Conservation (phyloP, 805 yeast genomes). For the Myxozyma vanderwaltii region DNA sequence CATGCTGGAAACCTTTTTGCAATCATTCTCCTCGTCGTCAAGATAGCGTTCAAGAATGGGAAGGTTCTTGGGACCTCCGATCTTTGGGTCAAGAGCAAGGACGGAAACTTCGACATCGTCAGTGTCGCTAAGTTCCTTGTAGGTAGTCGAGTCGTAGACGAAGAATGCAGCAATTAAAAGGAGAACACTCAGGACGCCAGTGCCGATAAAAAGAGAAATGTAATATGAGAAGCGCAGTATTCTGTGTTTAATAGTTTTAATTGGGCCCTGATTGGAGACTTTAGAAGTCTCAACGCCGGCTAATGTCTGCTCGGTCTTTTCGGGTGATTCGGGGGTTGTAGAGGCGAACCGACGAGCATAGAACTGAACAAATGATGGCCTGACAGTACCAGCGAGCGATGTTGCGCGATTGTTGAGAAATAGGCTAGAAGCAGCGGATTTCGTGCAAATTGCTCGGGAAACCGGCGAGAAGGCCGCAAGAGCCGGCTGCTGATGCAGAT, state of each 20-base stretch:
- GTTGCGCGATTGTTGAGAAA: neutral
- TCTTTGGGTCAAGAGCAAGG: conserved; percentile 55
- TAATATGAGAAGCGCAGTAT: conserved; percentile 11
- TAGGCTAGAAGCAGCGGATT: neutral
- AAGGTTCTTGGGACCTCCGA: conserved; percentile 72
- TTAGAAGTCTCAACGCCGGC: conserved; percentile 6
- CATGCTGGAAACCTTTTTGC: conserved; percentile 25
- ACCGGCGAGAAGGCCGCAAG: neutral
- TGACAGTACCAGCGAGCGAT: neutral
- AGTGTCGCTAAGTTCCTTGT: conserved; percentile 45
- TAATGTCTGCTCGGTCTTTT: neutral
- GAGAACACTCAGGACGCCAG: conserved; percentile 49
- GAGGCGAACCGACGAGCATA: conserved; percentile 4
- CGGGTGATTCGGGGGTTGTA: neutral
- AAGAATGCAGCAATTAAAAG: conserved; percentile 54
- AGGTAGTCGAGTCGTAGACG: conserved; percentile 69
- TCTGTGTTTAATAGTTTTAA: conserved; percentile 6
- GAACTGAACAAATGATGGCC: neutral
- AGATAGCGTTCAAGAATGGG: conserved; percentile 60
- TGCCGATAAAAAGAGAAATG: conserved; percentile 40
- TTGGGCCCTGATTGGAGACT: neutral
- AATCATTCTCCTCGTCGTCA: conserved; percentile 58
- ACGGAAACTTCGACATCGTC: conserved; percentile 54
- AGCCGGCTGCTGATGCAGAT: neutral
- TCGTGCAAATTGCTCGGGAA: neutral